These are phyloP conservation scores for Neurospora hispaniola DNA, from an alignment of 495 filamentous ascomycete species.

Conservation along the genomic window DNA sequence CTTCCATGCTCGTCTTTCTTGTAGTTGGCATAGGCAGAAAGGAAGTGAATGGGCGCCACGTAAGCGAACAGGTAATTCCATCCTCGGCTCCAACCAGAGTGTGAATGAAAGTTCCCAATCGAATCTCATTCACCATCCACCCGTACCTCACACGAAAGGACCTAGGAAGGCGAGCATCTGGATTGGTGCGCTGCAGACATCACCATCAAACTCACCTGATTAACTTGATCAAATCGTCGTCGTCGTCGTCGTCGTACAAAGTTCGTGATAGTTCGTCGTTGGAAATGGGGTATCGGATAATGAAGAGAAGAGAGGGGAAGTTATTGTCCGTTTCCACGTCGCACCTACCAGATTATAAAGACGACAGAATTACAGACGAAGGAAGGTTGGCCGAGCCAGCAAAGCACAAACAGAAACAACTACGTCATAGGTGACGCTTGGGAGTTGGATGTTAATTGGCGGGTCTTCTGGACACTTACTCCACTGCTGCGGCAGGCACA, in stretches of 20 bases:
- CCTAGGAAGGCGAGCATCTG: not conserved
- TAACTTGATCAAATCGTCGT: not conserved
- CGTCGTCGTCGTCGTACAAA: not conserved
- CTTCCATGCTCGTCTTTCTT: not conserved
- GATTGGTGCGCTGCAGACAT: not conserved
- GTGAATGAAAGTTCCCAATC: not conserved
- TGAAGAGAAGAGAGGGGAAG: not conserved
- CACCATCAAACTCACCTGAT: not conserved
- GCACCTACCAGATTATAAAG: not conserved
- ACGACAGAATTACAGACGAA: not conserved
- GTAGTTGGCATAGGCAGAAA: not conserved
- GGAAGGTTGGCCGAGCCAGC: not conserved
- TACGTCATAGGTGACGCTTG: slow-evolving; percentile 21
- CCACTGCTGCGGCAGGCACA: not conserved
- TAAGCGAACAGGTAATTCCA: not conserved
- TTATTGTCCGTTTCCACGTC: not conserved
- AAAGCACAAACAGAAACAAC: not conserved
- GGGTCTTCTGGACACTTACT: not conserved
- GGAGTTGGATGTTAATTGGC: not conserved
- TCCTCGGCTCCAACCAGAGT: not conserved
- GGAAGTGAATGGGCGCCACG: not conserved
- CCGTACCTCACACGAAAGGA: not conserved
- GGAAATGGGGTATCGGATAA: not conserved
- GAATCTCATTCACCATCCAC: not conserved
- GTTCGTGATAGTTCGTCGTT: not conserved